These are phyloP conservation scores for Rhizopus microsporus DNA, from an alignment of 371 early-diverging fungal genomes.

Conservation along the genomic window DNA sequence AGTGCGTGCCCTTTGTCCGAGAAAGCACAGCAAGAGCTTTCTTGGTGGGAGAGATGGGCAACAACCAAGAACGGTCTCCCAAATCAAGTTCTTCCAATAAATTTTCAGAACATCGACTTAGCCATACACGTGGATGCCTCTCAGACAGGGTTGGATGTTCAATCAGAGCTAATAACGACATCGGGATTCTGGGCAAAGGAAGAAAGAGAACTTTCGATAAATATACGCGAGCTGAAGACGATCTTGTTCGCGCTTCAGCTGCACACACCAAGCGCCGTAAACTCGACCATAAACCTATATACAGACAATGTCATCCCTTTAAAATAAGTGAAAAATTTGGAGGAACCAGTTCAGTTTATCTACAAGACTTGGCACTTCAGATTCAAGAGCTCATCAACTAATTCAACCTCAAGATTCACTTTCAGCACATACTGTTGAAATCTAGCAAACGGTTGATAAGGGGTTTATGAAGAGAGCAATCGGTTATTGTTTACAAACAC, in stretches of 20 bases:
- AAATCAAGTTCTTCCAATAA: too few species aligned
- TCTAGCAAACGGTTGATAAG: constrained; percentile 13
- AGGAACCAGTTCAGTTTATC: constrained; percentile 8
- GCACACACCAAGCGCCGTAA: constrained; percentile 8
- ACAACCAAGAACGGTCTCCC: too few species aligned
- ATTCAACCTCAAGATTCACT: constrained; percentile 1
- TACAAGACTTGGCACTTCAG: constrained; percentile 14
- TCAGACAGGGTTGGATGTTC: constrained; percentile 2
- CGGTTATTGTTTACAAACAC: constrained; percentile 10
- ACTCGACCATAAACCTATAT: constrained; percentile 1
- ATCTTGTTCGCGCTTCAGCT: constrained; percentile 10
- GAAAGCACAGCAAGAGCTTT: too few species aligned
- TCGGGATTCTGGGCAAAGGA: constrained; percentile 7
- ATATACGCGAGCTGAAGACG: constrained; percentile 19
- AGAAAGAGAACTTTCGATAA: constrained; percentile 11
- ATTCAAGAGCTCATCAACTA: constrained; percentile 4
- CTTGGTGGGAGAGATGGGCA: too few species aligned
- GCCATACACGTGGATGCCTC: constrained; percentile 5
- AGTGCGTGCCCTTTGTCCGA: too few species aligned
- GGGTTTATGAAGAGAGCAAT: too few species aligned
- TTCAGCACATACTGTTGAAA: constrained; percentile 15
- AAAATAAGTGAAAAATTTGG: constrained; percentile 13
- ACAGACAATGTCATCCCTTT: constrained; percentile 21
- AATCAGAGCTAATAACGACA: neutral
- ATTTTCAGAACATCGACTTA: too few species aligned